phyloP scores from a whole-genome alignment of 2,329 filamentous ascomycete species.

The Cladosporium sp. region DNA sequence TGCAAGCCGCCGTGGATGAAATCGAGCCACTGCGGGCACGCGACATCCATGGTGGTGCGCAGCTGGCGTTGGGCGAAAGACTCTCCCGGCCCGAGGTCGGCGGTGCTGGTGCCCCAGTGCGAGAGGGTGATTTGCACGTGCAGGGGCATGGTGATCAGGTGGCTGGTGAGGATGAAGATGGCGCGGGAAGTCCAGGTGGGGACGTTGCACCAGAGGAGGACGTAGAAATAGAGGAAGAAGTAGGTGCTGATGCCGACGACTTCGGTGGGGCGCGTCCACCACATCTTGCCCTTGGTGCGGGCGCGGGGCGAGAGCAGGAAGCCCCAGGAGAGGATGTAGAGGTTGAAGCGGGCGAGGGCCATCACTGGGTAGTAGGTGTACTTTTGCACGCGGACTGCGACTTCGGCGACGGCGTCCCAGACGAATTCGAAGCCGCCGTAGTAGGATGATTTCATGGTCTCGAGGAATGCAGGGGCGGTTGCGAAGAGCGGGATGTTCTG shows the following conservation, averaged over 20 bases:
- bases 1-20: constrained; percentile 87
- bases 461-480: constrained; percentile 77
- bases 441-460: constrained; percentile 73
- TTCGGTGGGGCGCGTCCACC: constrained; percentile 84
- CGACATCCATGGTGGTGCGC: constrained; percentile 55
- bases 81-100: constrained; percentile 78
- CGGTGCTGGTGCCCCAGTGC: constrained; percentile 87
- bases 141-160: constrained; percentile 76
- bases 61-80: constrained; percentile 90
- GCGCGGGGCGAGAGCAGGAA: constrained; percentile 71
- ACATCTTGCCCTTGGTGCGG: constrained; percentile 72
- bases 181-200: constrained; percentile 18
- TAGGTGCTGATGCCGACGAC: constrained; percentile 74
- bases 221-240: constrained; percentile 67
- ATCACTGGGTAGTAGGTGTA: constrained; percentile 84
- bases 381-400: constrained; percentile 71
- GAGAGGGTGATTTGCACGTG: constrained; percentile 90
- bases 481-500: constrained; percentile 81
- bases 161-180: constrained; percentile 74
- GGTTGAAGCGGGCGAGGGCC: constrained; percentile 79
- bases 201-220: constrained; percentile 11
- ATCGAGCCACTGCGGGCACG: constrained; percentile 70
- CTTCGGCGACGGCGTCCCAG: constrained; percentile 72
- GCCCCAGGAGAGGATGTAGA: constrained; percentile 79
- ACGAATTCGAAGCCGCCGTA: constrained; percentile 73